Conservation (phyloP, 495 filamentous ascomycete genomes). For the Podospora appendiculata region DNA sequence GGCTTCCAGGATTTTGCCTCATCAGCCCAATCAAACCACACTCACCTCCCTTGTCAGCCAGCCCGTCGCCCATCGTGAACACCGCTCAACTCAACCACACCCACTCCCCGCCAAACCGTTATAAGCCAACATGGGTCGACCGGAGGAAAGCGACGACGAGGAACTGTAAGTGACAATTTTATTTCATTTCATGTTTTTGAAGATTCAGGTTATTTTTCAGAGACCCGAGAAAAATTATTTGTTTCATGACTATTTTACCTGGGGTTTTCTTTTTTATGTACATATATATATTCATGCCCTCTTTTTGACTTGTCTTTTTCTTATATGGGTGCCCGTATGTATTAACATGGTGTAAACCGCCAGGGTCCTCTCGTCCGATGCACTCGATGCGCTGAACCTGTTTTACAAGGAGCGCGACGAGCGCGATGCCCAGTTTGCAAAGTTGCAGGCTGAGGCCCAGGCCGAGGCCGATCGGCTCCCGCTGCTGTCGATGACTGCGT, state of each 20-base stretch:
- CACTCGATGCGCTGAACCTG: constrained; percentile 55
- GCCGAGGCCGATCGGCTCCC: background rate
- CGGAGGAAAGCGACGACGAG: constrained; percentile 29
- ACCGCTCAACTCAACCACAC: too few relatives aligned
- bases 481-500: constrained; percentile 59
- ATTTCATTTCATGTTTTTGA: too few relatives aligned
- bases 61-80: too few relatives aligned
- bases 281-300: too few relatives aligned
- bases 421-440: constrained; percentile 55
- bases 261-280: background rate
- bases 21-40: too few relatives aligned
- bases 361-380: constrained; percentile 49
- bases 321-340: too few relatives aligned
- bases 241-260: background rate
- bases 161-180: constrained; percentile 26
- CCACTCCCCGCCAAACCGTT: too few relatives aligned
- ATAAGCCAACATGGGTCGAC: too few relatives aligned
- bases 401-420: constrained; percentile 65
- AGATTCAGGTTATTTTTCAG: background rate
- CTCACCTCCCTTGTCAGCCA: too few relatives aligned
- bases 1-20: too few relatives aligned
- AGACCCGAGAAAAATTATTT: background rate
- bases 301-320: too few relatives aligned
- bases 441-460: constrained; percentile 35
- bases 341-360: background rate